phyloP scores from a whole-genome alignment of 371 early-diverging fungal species.

The Parasitella parasitica region DNA sequence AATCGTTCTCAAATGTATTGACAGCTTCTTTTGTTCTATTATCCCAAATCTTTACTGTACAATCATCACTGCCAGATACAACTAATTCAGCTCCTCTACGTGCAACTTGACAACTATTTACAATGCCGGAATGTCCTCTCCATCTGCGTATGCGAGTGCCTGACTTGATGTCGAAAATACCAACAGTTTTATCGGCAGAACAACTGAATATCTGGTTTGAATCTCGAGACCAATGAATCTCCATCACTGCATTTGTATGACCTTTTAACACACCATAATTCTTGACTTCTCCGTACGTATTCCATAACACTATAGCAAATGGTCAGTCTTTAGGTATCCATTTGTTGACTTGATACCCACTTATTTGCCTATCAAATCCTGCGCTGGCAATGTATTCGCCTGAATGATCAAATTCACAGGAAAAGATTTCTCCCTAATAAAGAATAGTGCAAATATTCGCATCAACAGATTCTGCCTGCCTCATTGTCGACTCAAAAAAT shows the following conservation, averaged over 20 bases:
- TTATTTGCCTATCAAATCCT: constrained; percentile 78
- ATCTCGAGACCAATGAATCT: constrained; percentile 90
- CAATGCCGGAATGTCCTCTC: constrained; percentile 74
- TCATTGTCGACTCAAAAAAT: no score
- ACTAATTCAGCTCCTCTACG: constrained; percentile 68
- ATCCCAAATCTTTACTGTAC: constrained; percentile 76
- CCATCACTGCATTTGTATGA: constrained; percentile 83
- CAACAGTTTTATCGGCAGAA: constrained; percentile 71
- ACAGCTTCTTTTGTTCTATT: constrained; percentile 73
- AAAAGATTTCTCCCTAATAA: constrained; percentile 76
- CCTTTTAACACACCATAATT: constrained; percentile 88
- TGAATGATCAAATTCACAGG: constrained; percentile 81
- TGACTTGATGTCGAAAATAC: constrained; percentile 78
- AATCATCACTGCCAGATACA: constrained; percentile 80
- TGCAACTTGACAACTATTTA: constrained; percentile 72
- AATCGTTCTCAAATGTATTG: constrained; percentile 66
- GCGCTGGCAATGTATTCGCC: constrained; percentile 88
- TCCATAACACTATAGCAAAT: constrained; percentile 77
- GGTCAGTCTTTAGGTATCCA: background rate
- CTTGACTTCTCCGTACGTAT: constrained; percentile 84
- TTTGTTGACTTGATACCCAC: constrained; percentile 42
- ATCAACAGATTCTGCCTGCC: background rate
- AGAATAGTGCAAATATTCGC: no score
- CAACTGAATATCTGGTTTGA: constrained; percentile 72
- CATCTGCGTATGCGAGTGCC: constrained; percentile 74